Evolutionary conservation across 768 basidiomycete genomes (phyloP).

Genomic region (Rhizopogon sp.): DNA sequence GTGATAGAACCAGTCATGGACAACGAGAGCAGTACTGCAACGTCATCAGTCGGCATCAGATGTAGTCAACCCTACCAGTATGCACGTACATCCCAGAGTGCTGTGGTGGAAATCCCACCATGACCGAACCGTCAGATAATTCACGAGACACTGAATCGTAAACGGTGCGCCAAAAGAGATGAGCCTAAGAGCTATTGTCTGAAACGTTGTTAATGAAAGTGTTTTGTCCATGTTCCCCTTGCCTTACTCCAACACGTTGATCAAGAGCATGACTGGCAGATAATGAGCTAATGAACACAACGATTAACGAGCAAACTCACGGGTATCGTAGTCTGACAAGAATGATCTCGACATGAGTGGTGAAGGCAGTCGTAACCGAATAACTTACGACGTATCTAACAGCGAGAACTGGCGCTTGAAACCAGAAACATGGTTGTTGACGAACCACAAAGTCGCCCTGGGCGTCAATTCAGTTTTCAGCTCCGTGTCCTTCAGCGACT

Average conservation of each 20-base stretch:
- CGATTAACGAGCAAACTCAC: conserved; percentile 21
- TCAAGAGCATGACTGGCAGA: conserved; percentile 52
- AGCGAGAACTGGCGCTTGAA: conserved; percentile 79
- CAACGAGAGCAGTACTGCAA: conserved; percentile 63
- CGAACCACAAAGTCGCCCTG: conserved; percentile 53
- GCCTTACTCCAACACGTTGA: conserved; percentile 58
- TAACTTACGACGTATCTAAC: conserved; percentile 61
- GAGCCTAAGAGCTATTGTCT: conserved; percentile 38
- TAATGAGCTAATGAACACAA: background rate
- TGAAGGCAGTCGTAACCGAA: background rate
- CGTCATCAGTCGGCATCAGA: background rate
- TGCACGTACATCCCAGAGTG: conserved; percentile 21
- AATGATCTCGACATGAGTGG: conserved; percentile 12
- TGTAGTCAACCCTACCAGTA: background rate
- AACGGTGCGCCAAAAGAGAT: conserved; percentile 54
- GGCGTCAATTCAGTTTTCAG: background rate
- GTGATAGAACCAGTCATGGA: conserved; percentile 75
- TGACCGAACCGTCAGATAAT: conserved; percentile 64
- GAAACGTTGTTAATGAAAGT: background rate
- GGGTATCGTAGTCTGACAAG: conserved; percentile 29
- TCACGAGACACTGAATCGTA: conserved; percentile 60
- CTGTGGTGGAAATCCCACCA: conserved; percentile 89
- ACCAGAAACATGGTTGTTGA: conserved; percentile 52
- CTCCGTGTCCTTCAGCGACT: background rate
- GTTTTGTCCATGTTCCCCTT: background rate